A percentile compares a stretch with the other conserved stretches of the same genome.
Evolutionary conservation across 805 yeast species (phyloP).

Genomic region (Maudiozyma pseudohumilis): DNA sequence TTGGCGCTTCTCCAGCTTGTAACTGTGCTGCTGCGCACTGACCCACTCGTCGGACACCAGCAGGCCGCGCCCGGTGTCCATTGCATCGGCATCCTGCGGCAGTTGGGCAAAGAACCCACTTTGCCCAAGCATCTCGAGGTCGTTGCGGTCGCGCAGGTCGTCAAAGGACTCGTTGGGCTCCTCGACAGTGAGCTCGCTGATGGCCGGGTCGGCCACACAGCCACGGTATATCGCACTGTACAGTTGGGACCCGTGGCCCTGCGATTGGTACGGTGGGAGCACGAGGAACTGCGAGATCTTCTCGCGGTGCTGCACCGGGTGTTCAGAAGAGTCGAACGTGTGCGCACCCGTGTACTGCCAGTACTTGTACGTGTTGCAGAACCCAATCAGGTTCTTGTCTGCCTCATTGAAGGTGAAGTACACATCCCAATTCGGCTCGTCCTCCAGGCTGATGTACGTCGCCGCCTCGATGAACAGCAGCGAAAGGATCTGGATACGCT

Average conservation of each 20-base stretch:
- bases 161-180: conserved; percentile 93
- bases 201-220: conserved; percentile 45
- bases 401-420: conserved; percentile 39
- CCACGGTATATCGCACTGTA: conserved; percentile 45
- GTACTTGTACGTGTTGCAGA: conserved; percentile 73
- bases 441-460: conserved; percentile 59
- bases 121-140: conserved; percentile 42
- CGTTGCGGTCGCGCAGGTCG: conserved; percentile 77
- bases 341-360: conserved; percentile 57
- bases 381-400: conserved; percentile 54
- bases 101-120: conserved; percentile 25
- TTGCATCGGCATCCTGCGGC: conserved; percentile 13
- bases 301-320: conserved; percentile 35
- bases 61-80: conserved; percentile 14
- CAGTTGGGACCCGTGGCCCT: conserved; percentile 58
- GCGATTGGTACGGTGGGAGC: conserved; percentile 74
- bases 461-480: conserved; percentile 90
- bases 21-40: conserved; percentile 27
- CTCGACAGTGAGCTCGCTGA: conserved; percentile 76
- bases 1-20: conserved; percentile 70
- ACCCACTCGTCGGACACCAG: conserved; percentile 31
- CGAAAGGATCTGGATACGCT: conserved; percentile 69
- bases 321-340: conserved; percentile 17
- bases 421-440: conserved; percentile 74
- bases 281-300: conserved; percentile 83